These are phyloP conservation scores for Pulveroboletus sp. DNA, from an alignment of 768 basidiomycete genomes.

Conservation along the genomic window DNA sequence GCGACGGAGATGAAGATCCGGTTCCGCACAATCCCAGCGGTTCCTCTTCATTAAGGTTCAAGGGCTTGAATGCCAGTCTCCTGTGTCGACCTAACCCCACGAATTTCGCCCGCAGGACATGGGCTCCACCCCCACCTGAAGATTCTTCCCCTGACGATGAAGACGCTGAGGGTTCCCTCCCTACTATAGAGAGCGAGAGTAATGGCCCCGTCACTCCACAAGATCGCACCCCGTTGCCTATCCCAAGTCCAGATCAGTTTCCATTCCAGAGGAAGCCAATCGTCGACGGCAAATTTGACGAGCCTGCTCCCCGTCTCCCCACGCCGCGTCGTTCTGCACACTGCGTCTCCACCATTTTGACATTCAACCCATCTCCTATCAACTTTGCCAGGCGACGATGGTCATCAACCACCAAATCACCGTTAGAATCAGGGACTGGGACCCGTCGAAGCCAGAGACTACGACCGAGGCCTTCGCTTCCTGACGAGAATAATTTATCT, in stretches of 20 bases:
- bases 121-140: slow-evolving; percentile 42
- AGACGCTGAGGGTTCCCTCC: slow-evolving; percentile 31
- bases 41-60: slow-evolving; percentile 28
- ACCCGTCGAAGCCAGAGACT: slow-evolving; percentile 35
- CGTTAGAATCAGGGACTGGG: slow-evolving; percentile 31
- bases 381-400: slow-evolving; percentile 61
- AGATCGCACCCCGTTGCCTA: slow-evolving; percentile 43
- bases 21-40: slow-evolving; percentile 25
- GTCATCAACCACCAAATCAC: slow-evolving; percentile 41
- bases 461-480: slow-evolving; percentile 29
- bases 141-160: slow-evolving; percentile 34
- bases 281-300: slow-evolving; percentile 22
- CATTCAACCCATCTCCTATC: slow-evolving; percentile 60
- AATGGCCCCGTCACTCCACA: slow-evolving; percentile 56
- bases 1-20: slow-evolving; percentile 27
- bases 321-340: slow-evolving; percentile 21
- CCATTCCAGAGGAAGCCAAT: slow-evolving; percentile 17
- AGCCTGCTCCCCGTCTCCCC: slow-evolving; percentile 19
- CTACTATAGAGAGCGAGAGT: slow-evolving; percentile 44
- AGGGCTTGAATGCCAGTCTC: slow-evolving; percentile 41
- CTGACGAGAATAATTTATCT: slow-evolving; percentile 31
- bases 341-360: slow-evolving; percentile 40
- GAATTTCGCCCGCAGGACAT: slow-evolving; percentile 54
- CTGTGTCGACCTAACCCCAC: slow-evolving; percentile 59
- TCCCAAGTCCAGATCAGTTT: slow-evolving; percentile 32